phyloP scores from a whole-genome alignment of 2,329 filamentous ascomycete genomes.

The Dactylonectria estremocensis region DNA sequence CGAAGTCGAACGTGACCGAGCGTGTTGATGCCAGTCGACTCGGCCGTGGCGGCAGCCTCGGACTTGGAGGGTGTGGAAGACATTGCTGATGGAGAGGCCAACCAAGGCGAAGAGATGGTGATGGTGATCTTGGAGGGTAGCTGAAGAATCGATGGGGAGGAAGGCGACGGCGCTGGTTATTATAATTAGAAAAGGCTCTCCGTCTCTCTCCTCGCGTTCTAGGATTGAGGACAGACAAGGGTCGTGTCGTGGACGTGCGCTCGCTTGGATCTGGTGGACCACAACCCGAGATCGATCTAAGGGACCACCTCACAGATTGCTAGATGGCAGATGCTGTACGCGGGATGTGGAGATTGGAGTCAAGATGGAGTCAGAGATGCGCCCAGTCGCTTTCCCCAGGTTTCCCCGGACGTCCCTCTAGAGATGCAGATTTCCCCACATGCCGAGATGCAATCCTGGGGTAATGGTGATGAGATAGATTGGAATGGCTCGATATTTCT shows the following conservation, averaged over 20 bases:
- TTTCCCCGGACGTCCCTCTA: background rate
- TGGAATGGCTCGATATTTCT: background rate
- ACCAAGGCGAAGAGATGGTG: background rate
- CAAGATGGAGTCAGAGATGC: background rate
- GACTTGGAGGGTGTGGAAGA: conserved; percentile 4
- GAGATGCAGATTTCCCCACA: background rate
- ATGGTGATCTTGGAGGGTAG: background rate
- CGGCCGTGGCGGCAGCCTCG: background rate
- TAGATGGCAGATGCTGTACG: no score
- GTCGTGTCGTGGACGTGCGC: background rate
- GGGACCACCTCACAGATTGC: background rate
- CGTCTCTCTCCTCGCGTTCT: background rate
- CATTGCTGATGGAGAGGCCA: background rate
- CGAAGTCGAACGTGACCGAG: conserved; percentile 35
- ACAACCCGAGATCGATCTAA: conserved; percentile 4
- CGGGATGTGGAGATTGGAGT: background rate
- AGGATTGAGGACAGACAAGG: background rate
- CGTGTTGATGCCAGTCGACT: conserved; percentile 13
- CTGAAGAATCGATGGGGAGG: background rate
- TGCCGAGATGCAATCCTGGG: background rate
- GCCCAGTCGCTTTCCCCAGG: background rate
- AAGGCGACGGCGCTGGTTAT: background rate
- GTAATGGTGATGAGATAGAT: background rate
- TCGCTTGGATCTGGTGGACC: conserved; percentile 2
- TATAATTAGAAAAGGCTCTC: background rate